Base-by-base conservation (phyloP, 345 rosid genomes). In the Brassica nigra region DNA sequence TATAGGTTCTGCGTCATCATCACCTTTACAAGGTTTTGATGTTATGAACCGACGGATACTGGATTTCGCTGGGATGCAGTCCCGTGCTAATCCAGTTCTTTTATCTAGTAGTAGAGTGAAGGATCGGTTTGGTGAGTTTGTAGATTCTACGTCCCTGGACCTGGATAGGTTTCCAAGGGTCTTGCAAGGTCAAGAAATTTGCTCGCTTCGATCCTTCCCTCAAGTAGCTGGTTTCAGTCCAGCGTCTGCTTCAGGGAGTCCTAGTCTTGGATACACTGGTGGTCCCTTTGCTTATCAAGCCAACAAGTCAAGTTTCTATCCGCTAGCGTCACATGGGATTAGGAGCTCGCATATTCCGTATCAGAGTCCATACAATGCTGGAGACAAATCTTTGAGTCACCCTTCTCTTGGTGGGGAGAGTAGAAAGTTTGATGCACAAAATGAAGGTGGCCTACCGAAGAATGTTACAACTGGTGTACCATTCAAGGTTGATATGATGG, bases 141-240 rank as follows among this genome's bases (percentile, higher is more conserved):
- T 78, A 61, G 85, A 80, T 75, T 84, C 83, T 81, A 77, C 68
- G 71, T 82, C 79, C 66, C 82, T 57, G 33, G 65, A 90, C 85
- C 79, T 90, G 52, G 82, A 89, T 79, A 88, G 89, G 73, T 91
- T 78, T 75, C 88, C 91, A 30, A 85, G 87, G 97, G 97, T 90
- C 97, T 94, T 92, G 95, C 98, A 94, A 90, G 98, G 98, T 94
- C 97, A 91, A 92, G 97, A 94, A 92, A 91, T 91, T 78, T 89
- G 86, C 80, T 86, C 88, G 33, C 82, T 89, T 89, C 86, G 86
- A 71, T 86, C 97, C 74, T 78, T 89, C 49, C 74, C 85, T 2
- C 87, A 54, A 6, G 80, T 88, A 80, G 86, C 87, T 58, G 91
- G 85, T 83, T 80, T 86, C 85, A 85, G 59, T 76, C 78, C 74